Conservation (phyloP, 2,329 filamentous ascomycete species). For the Alternaria solani region DNA sequence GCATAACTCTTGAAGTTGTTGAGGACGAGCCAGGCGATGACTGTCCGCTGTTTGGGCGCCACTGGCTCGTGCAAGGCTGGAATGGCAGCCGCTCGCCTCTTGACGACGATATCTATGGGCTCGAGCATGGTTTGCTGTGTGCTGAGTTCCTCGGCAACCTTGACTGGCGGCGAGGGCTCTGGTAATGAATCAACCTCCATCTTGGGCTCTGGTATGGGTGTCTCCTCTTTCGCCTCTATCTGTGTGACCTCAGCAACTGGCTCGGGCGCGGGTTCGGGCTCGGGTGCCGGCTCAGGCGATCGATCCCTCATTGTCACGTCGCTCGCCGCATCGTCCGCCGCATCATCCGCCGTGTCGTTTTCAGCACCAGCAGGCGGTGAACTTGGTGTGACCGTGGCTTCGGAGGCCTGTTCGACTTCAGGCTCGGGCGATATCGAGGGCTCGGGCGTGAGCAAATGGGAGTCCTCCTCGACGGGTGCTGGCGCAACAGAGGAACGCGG, state of each 20-base stretch:
- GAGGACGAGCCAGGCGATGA: conserved; percentile 89
- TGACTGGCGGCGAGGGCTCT: conserved; percentile 38
- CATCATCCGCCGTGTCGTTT: conserved; percentile 48
- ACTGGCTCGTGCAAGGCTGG: conserved; percentile 74
- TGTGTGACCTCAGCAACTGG: conserved; percentile 76
- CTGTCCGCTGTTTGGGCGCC: conserved; percentile 83
- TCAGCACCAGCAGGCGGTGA: conserved; percentile 80
- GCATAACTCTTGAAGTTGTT: conserved; percentile 99
- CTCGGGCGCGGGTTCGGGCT: conserved; percentile 45
- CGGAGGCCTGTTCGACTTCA: conserved; percentile 55
- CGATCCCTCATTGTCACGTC: conserved; percentile 68
- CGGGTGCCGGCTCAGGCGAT: conserved; percentile 30
- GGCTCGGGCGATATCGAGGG: conserved; percentile 66
- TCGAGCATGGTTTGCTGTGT: conserved; percentile 79
- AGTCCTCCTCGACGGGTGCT: conserved; percentile 50
- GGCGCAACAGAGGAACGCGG: conserved; percentile 52
- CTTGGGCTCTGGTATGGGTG: conserved; percentile 27
- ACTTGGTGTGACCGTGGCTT: conserved; percentile 17
- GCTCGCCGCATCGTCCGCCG: conserved; percentile 69
- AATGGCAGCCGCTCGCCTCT: conserved; percentile 74
- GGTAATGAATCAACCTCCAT: conserved; percentile 48
- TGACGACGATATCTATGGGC: conserved; percentile 92
- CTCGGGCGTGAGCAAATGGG: conserved; percentile 57
- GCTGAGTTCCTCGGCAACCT: conserved; percentile 72
- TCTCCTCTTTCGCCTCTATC: conserved; percentile 67